These are phyloP conservation scores for Colletotrichum orbiculare DNA, from an alignment of 2,329 filamentous ascomycete genomes.

Conservation along the genomic window DNA sequence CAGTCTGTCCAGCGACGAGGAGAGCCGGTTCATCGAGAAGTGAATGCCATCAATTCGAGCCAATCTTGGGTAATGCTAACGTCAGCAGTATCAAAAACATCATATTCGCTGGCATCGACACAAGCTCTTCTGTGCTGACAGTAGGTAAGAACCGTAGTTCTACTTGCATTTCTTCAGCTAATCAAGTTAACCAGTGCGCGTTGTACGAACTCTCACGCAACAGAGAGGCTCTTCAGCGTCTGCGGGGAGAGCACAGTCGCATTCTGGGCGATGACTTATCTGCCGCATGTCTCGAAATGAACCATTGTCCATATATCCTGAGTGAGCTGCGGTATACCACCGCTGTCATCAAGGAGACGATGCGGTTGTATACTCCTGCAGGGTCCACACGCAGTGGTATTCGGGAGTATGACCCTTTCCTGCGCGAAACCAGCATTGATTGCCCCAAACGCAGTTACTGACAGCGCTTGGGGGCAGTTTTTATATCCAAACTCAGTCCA, in stretches of 20 bases:
- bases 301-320: conserved; percentile 50
- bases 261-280: conserved; percentile 54
- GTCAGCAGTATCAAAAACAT: not conserved
- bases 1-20: not conserved
- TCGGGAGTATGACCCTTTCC: not conserved
- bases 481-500: not conserved
- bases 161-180: not conserved
- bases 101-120: not conserved
- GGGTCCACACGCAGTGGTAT: not conserved
- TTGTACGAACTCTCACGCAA: not conserved
- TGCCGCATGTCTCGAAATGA: conserved; percentile 24
- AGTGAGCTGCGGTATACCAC: conserved; percentile 62
- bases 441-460: too few species aligned
- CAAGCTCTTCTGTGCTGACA: not conserved
- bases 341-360: not conserved
- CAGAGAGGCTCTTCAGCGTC: conserved; percentile 37
- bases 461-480: too few species aligned
- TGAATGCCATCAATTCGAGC: not conserved
- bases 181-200: not conserved
- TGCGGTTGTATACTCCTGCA: not conserved
- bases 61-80: not conserved
- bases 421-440: not conserved
- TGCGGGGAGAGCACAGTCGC: conserved; percentile 58
- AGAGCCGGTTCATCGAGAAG: not conserved
- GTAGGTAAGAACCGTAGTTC: not conserved